These are phyloP conservation scores for Botrytis porri DNA, from an alignment of 2,329 filamentous ascomycete species.

Conservation along the genomic window DNA sequence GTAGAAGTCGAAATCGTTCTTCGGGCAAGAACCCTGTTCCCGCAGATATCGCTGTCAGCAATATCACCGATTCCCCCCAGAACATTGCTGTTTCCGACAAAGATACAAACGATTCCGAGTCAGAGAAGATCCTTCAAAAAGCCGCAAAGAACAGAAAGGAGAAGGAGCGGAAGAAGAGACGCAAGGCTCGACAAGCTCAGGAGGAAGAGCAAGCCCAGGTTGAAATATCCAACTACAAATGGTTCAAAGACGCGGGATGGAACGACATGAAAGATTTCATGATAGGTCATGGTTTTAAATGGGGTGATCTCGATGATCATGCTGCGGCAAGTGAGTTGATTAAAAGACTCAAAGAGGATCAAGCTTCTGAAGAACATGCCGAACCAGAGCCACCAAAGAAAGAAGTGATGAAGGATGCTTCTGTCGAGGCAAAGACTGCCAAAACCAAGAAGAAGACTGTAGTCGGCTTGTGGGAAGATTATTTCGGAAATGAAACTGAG, in stretches of 20 bases:
- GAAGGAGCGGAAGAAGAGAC: constrained; percentile 3
- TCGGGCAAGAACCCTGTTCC: background rate
- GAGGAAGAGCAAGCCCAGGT: background rate
- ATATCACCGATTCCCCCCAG: background rate
- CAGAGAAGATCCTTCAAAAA: background rate
- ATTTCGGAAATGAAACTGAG: constrained; percentile 29
- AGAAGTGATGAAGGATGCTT: background rate
- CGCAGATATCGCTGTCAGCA: background rate
- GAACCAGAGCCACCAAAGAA: background rate
- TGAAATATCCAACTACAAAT: background rate
- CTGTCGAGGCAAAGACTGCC: background rate
- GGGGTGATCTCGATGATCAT: background rate
- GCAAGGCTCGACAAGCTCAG: background rate
- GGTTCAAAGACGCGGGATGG: background rate
- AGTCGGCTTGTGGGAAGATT: constrained; percentile 21
- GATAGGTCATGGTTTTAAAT: background rate
- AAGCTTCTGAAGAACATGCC: background rate
- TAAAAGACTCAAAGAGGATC: background rate
- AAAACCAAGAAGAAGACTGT: constrained; percentile 20
- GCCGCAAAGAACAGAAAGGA: background rate
- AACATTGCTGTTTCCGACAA: background rate
- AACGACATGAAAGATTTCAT: constrained; percentile 5
- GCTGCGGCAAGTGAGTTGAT: constrained; percentile 1
- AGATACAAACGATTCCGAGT: background rate
- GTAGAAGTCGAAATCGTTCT: background rate